Conservation (phyloP, 768 basidiomycete species). For the Russula dissimulans region DNA sequence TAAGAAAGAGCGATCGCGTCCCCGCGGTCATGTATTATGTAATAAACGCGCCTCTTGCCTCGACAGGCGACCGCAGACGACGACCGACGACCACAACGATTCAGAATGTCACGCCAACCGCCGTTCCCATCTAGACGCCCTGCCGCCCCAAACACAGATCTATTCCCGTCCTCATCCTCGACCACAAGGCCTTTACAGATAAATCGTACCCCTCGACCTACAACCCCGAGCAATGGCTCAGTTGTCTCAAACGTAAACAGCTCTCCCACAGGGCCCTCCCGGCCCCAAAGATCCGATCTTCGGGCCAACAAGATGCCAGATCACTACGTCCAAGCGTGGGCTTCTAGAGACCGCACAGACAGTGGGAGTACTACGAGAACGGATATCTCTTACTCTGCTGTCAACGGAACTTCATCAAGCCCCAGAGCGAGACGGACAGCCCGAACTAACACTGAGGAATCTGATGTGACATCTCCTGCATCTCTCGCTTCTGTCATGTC, state of each 20-base stretch:
- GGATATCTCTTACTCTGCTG: constrained; percentile 12
- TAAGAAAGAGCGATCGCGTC: background rate
- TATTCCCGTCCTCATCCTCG: background rate
- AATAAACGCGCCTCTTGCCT: background rate
- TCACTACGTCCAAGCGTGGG: background rate
- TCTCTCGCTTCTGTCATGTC: constrained; percentile 42
- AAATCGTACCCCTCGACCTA: constrained; percentile 16
- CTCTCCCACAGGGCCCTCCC: constrained; percentile 18
- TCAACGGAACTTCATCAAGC: constrained; percentile 14
- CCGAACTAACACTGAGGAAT: constrained; percentile 12
- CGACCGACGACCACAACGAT: background rate
- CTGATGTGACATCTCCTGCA: constrained; percentile 12
- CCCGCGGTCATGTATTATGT: background rate
- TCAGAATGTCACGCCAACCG: constrained; percentile 11
- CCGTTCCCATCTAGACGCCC: constrained; percentile 11
- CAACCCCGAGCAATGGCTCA: constrained; percentile 19
- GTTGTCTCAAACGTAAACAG: constrained; percentile 5
- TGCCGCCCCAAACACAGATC: background rate
- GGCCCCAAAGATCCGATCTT: constrained; percentile 19
- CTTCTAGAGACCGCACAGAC: constrained; percentile 13
- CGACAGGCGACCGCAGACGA: background rate
- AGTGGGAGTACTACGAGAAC: constrained; percentile 19
- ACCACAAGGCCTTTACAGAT: constrained; percentile 17
- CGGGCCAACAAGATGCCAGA: constrained; percentile 12
- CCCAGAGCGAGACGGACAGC: constrained; percentile 4